A percentile compares a stretch with the other conserved stretches of the same genome.
phyloP scores from a whole-genome alignment of 2,329 filamentous ascomycete species.

The Tolypocladium tropicale region DNA sequence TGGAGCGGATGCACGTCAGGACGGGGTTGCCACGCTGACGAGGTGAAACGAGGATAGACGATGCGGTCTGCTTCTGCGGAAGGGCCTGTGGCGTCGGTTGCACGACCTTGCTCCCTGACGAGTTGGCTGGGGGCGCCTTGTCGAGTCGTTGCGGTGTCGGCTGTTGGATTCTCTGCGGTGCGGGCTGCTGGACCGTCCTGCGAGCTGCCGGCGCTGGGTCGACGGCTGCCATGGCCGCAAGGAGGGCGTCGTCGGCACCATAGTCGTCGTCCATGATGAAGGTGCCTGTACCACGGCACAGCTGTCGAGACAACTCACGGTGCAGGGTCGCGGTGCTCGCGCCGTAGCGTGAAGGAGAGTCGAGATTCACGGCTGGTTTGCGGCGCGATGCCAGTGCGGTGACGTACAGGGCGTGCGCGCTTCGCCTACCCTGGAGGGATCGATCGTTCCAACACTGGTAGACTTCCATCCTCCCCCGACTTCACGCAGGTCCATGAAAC shows the following conservation, averaged over 20 bases:
- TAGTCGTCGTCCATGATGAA: slow-evolving; percentile 43
- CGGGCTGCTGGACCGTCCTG: slow-evolving; percentile 25
- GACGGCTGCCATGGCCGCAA: slow-evolving; percentile 44
- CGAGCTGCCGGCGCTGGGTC: slow-evolving; percentile 20
- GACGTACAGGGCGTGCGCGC: background rate
- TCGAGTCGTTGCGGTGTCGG: slow-evolving; percentile 48
- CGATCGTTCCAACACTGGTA: background rate
- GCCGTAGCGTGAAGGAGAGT: background rate
- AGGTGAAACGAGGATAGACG: slow-evolving; percentile 79
- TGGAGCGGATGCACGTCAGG: slow-evolving; percentile 66
- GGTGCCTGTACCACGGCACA: background rate
- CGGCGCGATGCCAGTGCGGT: background rate
- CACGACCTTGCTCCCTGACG: slow-evolving; percentile 48
- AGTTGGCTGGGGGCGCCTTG: slow-evolving; percentile 31
- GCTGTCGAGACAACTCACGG: background rate
- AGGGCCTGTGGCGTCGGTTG: slow-evolving; percentile 87
- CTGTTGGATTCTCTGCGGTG: slow-evolving; percentile 32
- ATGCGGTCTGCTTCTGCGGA: slow-evolving; percentile 52
- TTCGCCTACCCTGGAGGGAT: background rate
- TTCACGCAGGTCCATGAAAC: background rate
- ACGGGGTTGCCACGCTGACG: slow-evolving; percentile 94
- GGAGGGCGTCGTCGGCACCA: slow-evolving; percentile 45
- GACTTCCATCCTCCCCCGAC: no score
- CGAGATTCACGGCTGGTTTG: background rate
- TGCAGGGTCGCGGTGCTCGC: background rate